Evolutionary conservation across 1,139 yeast species (phyloP), one percentile per base, ranked within the genome.

Genomic region (Suhomyces anneliseae): DNA sequence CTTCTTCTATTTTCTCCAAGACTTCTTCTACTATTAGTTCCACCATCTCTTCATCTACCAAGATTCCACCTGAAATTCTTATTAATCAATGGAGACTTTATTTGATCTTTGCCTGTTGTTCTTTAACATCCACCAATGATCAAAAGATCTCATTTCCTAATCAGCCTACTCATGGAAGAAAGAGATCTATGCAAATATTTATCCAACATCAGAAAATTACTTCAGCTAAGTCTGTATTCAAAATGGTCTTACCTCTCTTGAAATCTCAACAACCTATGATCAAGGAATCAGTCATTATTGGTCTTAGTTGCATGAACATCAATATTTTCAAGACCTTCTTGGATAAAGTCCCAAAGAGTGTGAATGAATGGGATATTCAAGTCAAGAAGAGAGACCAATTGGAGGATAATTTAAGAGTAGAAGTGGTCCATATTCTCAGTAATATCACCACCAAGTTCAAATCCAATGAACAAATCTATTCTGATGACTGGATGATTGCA

Each of bases 191-290:
- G 61, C 92, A 88, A 55, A 79, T 88, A 60, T 83, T 86, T 57
- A 85, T 89, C 42, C 96, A 90, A 56, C 96, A 89, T 59, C 96
- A 90, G 60, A 85, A 90, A 44, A 92, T 95, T 45, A 92, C 96
- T 0, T 89, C 97, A 53, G 98, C 97, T 0, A 84, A 87, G 53
- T 86, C 96, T 0, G 85, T 95, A 2, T 95, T 95, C 68, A 78
- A 87, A 47, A 84, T 93, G 87, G 95, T 90, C 0, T 70, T 90
- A 37, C 97, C 97, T 0, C 69, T 93, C 33, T 68, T 95, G 44
- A 85, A 81, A 34, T 83, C 90, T 0, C 82, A 83, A 7, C 90
- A 89, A 53, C 76, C 81, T 1, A 76, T 84, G 58, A 82, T 93
- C 7, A 76, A 90, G 50, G 97, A 92, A 55, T 93, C 98, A 0